Conservation (phyloP, 106 monocot genomes). For the Dendrobium chrysotoxum region DNA sequence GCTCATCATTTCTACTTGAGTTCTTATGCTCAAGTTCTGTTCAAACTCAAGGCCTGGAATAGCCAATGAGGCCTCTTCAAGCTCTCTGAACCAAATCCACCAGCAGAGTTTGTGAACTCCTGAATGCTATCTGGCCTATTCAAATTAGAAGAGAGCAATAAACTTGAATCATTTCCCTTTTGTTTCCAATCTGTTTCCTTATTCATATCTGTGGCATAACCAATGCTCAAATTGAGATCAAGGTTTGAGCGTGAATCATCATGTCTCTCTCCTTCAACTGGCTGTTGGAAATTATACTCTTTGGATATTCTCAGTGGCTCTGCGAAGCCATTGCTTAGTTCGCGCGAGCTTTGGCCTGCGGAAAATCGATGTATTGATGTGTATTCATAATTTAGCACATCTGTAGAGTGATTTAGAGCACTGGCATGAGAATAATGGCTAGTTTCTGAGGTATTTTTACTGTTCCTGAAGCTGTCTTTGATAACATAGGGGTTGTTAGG, state of each 20-base stretch:
- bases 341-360: not conserved
- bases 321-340: slow-evolving; percentile 6
- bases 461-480: slow-evolving; percentile 13
- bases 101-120: not conserved
- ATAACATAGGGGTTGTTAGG: not conserved
- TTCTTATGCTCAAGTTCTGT: slow-evolving; percentile 10
- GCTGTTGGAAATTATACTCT: not conserved
- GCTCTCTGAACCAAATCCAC: slow-evolving; percentile 13
- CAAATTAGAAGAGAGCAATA: not conserved
- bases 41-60: slow-evolving; percentile 27
- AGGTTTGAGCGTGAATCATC: slow-evolving; percentile 13
- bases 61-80: slow-evolving; percentile 24
- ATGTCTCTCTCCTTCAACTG: not conserved
- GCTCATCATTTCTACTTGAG: not conserved
- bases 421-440: slow-evolving; percentile 18
- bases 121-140: not conserved
- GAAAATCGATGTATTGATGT: not conserved
- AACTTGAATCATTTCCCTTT: slow-evolving; percentile 5
- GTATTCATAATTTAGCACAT: not conserved
- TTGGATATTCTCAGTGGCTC: not conserved
- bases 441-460: slow-evolving; percentile 24
- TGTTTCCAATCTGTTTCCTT: slow-evolving; percentile 7
- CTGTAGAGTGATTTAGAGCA: not conserved
- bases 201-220: slow-evolving; percentile 25
- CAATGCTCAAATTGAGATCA: slow-evolving; percentile 51